Evolutionary conservation across 768 basidiomycete species (phyloP).

Genomic region (Aureoboletus auriporus): DNA sequence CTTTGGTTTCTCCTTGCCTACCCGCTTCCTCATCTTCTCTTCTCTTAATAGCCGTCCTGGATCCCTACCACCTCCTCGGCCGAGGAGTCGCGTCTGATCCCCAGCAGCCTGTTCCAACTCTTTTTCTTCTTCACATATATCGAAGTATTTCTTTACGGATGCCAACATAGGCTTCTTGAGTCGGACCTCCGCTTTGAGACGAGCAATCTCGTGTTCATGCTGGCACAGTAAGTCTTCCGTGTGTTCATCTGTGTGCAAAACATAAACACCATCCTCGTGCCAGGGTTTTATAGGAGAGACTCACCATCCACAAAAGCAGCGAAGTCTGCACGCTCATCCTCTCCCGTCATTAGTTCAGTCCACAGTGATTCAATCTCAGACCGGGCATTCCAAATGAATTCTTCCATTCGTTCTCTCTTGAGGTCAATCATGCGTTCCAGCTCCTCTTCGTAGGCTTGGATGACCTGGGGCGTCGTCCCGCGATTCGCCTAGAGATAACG

Average conservation of each 20-base stretch:
- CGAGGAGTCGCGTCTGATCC: conserved; percentile 79
- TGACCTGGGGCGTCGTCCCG: conserved; percentile 74
- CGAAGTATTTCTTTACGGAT: conserved; percentile 82
- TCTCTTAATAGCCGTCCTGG: conserved; percentile 85
- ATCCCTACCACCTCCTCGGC: conserved; percentile 70
- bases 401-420: conserved; percentile 82
- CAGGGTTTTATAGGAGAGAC: conserved; percentile 12
- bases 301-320: conserved; percentile 79
- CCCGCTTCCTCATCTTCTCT: conserved; percentile 96
- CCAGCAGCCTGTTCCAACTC: conserved; percentile 78
- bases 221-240: conserved; percentile 82
- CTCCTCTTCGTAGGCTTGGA: conserved; percentile 85
- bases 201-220: conserved; percentile 81
- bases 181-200: conserved; percentile 79
- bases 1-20: conserved; percentile 87
- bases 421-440: conserved; percentile 86
- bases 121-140: conserved; percentile 85
- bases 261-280: not conserved
- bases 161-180: conserved; percentile 73
- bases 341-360: conserved; percentile 83
- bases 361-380: conserved; percentile 77
- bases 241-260: conserved; percentile 59
- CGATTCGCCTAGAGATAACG: conserved; percentile 41
- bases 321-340: conserved; percentile 78
- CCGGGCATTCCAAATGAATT: conserved; percentile 79